Conservation (phyloP, 257 asterid genomes). For the Handroanthus guayacan region DNA sequence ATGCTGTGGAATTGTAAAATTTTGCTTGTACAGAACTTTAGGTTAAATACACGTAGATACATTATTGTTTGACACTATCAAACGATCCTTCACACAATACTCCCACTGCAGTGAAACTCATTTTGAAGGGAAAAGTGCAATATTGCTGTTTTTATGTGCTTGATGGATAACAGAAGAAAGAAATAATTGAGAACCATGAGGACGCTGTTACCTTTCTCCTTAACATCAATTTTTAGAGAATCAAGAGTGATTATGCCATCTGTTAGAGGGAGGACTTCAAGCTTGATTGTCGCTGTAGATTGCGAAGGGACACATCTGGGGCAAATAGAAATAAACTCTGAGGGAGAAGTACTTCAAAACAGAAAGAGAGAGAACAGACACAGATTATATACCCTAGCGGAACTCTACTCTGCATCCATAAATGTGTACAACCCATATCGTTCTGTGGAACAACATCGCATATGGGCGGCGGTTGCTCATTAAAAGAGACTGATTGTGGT, state of each 20-base stretch:
- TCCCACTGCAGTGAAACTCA: not conserved
- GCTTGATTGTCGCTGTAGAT: constrained; percentile 70
- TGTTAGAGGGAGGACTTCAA: constrained; percentile 65
- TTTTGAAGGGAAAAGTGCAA: not conserved
- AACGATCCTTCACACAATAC: not conserved
- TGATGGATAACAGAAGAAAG: not conserved
- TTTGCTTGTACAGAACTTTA: not conserved
- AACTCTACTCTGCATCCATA: constrained; percentile 80
- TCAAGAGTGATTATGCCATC: constrained; percentile 73
- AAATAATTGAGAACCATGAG: constrained; percentile 8
- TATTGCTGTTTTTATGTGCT: not conserved
- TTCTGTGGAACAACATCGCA: constrained; percentile 62
- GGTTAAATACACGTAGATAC: not conserved
- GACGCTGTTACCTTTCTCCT: constrained; percentile 55
- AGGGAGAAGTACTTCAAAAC: constrained; percentile 27
- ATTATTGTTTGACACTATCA: not conserved
- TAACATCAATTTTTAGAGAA: constrained; percentile 60
- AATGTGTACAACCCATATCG: constrained; percentile 67
- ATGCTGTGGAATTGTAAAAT: not conserved
- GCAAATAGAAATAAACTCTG: constrained; percentile 8
- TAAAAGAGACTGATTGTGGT: constrained; percentile 40
- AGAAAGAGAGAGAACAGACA: not conserved
- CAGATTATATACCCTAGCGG: constrained; percentile 63
- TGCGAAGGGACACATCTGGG: constrained; percentile 66
- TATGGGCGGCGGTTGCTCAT: constrained; percentile 41